A percentile compares a stretch with the other conserved stretches of the same genome.
Conservation (phyloP, 352 stramenopile species). For the Achlya hypogyna region DNA sequence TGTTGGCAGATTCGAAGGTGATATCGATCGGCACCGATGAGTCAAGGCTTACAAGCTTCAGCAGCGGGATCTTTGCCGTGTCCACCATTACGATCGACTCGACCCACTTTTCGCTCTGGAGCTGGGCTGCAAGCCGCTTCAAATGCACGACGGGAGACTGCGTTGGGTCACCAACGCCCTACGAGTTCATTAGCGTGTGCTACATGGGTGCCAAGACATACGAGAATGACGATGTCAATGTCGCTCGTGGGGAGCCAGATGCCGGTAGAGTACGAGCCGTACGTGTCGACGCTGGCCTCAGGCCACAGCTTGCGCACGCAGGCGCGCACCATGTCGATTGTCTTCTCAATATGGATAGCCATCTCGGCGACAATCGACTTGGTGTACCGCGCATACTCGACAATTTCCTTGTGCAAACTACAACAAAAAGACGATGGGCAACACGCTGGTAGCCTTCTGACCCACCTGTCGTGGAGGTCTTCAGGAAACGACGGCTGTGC, state of each 20-base stretch:
- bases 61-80: slow-evolving; percentile 70
- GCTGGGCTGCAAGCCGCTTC: slow-evolving; percentile 38
- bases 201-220: slow-evolving; percentile 18
- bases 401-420: slow-evolving; percentile 68
- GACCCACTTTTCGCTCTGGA: slow-evolving; percentile 63
- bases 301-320: slow-evolving; percentile 67
- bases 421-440: too few relatives aligned
- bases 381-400: slow-evolving; percentile 67
- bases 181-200: neutral
- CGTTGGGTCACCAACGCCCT: slow-evolving; percentile 9
- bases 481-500: neutral
- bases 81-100: slow-evolving; percentile 75
- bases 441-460: too few relatives aligned
- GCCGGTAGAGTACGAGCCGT: slow-evolving; percentile 77
- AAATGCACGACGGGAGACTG: slow-evolving; percentile 50
- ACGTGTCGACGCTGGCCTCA: slow-evolving; percentile 66
- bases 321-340: slow-evolving; percentile 61
- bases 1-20: slow-evolving; percentile 73
- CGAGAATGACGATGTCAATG: slow-evolving; percentile 76
- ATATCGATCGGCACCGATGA: slow-evolving; percentile 79
- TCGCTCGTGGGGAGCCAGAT: slow-evolving; percentile 83
- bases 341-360: slow-evolving; percentile 75
- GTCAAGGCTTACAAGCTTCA: slow-evolving; percentile 63
- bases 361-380: slow-evolving; percentile 59
- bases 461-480: slow-evolving; percentile 13